Evolutionary conservation across 139 green algal genomes (phyloP), one percentile per base, ranked within the genome.

Genomic region (Gonium pectorale): DNA sequence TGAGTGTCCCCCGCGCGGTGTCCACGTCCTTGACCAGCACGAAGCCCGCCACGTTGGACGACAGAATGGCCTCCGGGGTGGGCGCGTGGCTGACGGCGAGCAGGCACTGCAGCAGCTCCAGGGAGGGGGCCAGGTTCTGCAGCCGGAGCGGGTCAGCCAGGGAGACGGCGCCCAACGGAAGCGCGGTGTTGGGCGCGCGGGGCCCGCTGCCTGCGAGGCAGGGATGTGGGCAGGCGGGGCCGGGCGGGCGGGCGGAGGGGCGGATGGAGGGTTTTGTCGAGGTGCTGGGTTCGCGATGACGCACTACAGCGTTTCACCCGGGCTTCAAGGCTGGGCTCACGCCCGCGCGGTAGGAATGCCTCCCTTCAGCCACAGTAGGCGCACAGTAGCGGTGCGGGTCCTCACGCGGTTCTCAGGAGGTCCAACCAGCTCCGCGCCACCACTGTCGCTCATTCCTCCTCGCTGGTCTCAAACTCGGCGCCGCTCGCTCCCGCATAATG

Each of bases 21-120:
- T 98, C 95, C 15, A 98, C 92, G 21, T 86, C 89, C 35, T 75
- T 89, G 41, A 94, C 66, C 75, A 89, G 80, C 37, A 90, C 67
- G 40, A 98, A 99, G 8, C 96, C 96, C 0, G 96, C 96, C 22
- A 98, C 86, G 67, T 98, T 99, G 22, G 81, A 83, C 43, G 87
- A 85, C 9, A 93, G 79, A 29, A 92, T 68, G 68, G 93, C 83
- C n/a, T 90, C 87, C 24, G 85, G 72, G 22, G 82, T 88, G n/a
- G 83, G 41, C 5, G 96, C 96, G 70, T 98, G 94, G 0, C 93
- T 97, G 5, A 99, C 94, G 0, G 94, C 97, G 80, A 99, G 79
- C 86, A 99, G 66, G 7, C 89, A 93, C 85, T 98, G 94, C 52
- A 95, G 64, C 63, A 98, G 73, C 52, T 96, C 92, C 5, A 69